Evolutionary conservation across 805 yeast genomes (phyloP).

Genomic region (Cyberlindnera lachancei): DNA sequence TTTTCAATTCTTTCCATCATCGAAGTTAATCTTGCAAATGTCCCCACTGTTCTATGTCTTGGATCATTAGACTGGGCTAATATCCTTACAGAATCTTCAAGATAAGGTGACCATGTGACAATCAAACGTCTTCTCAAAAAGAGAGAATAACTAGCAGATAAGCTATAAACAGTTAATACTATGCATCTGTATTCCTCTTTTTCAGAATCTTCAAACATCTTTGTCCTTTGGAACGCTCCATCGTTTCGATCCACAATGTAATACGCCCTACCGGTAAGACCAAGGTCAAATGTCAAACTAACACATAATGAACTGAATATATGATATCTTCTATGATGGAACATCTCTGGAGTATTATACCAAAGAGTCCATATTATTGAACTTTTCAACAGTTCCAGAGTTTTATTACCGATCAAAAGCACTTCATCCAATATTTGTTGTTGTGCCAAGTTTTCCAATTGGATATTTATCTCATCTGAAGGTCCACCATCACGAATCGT

Average conservation of each 20-base stretch:
- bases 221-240: constrained; percentile 33
- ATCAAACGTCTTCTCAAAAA: constrained; percentile 57
- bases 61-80: constrained; percentile 31
- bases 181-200: constrained; percentile 42
- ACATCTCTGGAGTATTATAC: constrained; percentile 81
- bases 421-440: constrained; percentile 49
- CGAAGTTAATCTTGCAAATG: constrained; percentile 51
- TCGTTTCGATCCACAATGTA: constrained; percentile 34
- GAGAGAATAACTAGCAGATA: constrained; percentile 56
- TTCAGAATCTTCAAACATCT: constrained; percentile 30
- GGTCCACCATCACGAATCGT: constrained; percentile 26
- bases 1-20: constrained; percentile 47
- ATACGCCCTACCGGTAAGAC: constrained; percentile 50
- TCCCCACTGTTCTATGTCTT: constrained; percentile 38
- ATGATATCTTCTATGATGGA: constrained; percentile 72
- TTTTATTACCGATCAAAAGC: constrained; percentile 62
- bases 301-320: constrained; percentile 58
- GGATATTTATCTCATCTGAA: constrained; percentile 35
- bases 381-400: constrained; percentile 57
- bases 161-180: constrained; percentile 51
- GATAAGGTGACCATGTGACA: constrained; percentile 53
- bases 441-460: constrained; percentile 46
- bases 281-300: constrained; percentile 67
- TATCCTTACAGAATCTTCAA: constrained; percentile 51
- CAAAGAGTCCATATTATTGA: constrained; percentile 58